Evolutionary conservation across 148 eudicot species (phyloP).

Genomic region (Silene conica): DNA sequence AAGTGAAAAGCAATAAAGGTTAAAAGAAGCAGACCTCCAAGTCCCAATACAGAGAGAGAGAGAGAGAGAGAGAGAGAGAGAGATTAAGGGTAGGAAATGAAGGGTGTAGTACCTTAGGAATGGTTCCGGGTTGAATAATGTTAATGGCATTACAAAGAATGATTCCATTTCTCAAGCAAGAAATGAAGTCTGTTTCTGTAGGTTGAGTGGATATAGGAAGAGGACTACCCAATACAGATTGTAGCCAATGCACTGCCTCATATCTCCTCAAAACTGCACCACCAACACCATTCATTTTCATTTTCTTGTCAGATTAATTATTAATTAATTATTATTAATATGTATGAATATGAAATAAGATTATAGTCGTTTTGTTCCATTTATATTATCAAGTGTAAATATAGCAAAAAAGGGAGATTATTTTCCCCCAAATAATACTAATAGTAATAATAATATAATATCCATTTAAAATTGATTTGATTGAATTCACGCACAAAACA

Average conservation of each 20-base stretch:
- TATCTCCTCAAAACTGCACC: slow-evolving; percentile 61
- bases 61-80: too few relatives aligned
- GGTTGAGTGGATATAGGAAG: slow-evolving; percentile 53
- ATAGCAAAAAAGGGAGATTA: slow-evolving; percentile 10
- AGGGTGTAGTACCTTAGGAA: slow-evolving; percentile 78
- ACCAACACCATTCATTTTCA: slow-evolving; percentile 5
- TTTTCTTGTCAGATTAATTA: slow-evolving; percentile 8
- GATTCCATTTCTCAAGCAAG: slow-evolving; percentile 91
- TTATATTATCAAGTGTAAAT: slow-evolving; percentile 11
- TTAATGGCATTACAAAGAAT: slow-evolving; percentile 81
- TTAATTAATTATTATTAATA: too few relatives aligned
- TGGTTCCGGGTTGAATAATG: slow-evolving; percentile 75
- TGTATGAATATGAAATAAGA: too few relatives aligned
- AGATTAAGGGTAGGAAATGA: too few relatives aligned
- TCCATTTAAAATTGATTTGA: too few relatives aligned
- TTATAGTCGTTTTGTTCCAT: slow-evolving; percentile 11
- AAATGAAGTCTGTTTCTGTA: slow-evolving; percentile 73
- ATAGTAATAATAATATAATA: too few relatives aligned
- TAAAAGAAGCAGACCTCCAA: too few relatives aligned
- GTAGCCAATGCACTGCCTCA: slow-evolving; percentile 76
- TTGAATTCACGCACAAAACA: too few relatives aligned
- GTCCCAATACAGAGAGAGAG: too few relatives aligned
- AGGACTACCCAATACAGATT: slow-evolving; percentile 58
- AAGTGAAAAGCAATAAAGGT: too few relatives aligned
- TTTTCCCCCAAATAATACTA: neutral